These are phyloP conservation scores for Phaseolus lunatus DNA, from an alignment of 306 rosid species.

Conservation along the genomic window DNA sequence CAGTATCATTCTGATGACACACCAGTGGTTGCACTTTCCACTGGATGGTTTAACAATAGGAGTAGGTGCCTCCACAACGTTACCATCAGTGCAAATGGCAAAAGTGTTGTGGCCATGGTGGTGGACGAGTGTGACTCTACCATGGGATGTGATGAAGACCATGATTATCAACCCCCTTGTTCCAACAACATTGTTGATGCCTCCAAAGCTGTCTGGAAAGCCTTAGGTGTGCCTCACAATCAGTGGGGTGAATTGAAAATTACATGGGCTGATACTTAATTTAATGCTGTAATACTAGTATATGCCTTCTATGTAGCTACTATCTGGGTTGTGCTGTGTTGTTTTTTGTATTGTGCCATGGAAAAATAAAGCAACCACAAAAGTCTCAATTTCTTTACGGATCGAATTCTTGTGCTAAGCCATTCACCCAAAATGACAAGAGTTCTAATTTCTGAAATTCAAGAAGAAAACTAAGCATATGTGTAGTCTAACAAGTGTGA, in stretches of 20 bases:
- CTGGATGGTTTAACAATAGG: not conserved
- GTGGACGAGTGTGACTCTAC: constrained; percentile 76
- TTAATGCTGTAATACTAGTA: not conserved
- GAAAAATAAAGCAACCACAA: not conserved
- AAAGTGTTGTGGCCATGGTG: constrained; percentile 56
- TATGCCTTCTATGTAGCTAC: not conserved
- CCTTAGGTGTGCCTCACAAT: constrained; percentile 46
- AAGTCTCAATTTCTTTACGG: no score
- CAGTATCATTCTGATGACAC: not conserved
- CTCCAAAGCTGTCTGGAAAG: constrained; percentile 59
- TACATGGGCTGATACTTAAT: constrained; percentile 42
- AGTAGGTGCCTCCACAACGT: constrained; percentile 26
- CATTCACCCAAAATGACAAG: no score
- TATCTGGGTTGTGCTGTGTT: not conserved
- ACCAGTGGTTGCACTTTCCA: not conserved
- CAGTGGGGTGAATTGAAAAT: constrained; percentile 40
- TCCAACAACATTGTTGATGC: constrained; percentile 50
- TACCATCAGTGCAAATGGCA: constrained; percentile 58
- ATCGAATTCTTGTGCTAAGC: no score
- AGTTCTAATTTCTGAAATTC: no score
- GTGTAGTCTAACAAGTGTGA: no score
- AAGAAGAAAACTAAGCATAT: no score
- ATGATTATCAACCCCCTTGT: constrained; percentile 57
- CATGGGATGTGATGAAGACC: constrained; percentile 57
- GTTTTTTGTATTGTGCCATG: not conserved